phyloP scores from a whole-genome alignment of 2,329 filamentous ascomycete species.

The Colletotrichum tanaceti region DNA sequence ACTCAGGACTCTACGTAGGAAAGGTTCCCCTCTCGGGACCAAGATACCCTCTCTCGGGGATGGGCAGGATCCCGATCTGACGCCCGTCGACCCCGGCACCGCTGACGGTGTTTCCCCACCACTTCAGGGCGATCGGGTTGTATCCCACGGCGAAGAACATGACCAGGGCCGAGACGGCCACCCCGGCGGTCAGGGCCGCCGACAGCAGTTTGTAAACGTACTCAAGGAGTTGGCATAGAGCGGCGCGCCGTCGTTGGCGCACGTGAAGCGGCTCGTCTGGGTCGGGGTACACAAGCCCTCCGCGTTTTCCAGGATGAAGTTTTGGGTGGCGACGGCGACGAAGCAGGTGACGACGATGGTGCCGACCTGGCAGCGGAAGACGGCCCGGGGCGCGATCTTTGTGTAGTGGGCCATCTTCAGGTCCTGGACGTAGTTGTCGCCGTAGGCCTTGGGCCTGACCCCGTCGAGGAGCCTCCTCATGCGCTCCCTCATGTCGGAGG shows the following conservation, averaged over 20 bases:
- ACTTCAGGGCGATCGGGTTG: slow-evolving; percentile 51
- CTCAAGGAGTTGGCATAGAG: slow-evolving; percentile 47
- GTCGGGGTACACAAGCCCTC: slow-evolving; percentile 47
- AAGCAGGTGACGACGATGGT: slow-evolving; percentile 55
- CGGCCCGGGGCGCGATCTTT: slow-evolving; percentile 49
- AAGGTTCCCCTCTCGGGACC: slow-evolving; percentile 45
- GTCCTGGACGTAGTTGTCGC: slow-evolving; percentile 52
- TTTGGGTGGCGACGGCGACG: slow-evolving; percentile 55
- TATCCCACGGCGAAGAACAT: slow-evolving; percentile 58
- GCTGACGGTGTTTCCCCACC: slow-evolving; percentile 57
- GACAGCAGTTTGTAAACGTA: slow-evolving; percentile 47
- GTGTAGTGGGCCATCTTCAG: slow-evolving; percentile 52
- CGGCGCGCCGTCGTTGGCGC: slow-evolving; percentile 47
- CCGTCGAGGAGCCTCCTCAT: slow-evolving; percentile 54
- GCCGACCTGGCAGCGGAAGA: slow-evolving; percentile 55
- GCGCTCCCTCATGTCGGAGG: slow-evolving; percentile 55
- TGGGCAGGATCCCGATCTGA: slow-evolving; percentile 41
- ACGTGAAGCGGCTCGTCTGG: slow-evolving; percentile 50
- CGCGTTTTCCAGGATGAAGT: slow-evolving; percentile 56
- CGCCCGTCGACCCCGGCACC: slow-evolving; percentile 43
- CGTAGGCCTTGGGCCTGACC: too few relatives aligned
- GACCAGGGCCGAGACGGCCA: slow-evolving; percentile 56
- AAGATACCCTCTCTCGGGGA: slow-evolving; percentile 46
- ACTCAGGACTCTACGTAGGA: neutral
- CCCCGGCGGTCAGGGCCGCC: slow-evolving; percentile 55